Base-by-base conservation (phyloP, 495 filamentous ascomycete genomes). In the Talaromyces ruber region DNA sequence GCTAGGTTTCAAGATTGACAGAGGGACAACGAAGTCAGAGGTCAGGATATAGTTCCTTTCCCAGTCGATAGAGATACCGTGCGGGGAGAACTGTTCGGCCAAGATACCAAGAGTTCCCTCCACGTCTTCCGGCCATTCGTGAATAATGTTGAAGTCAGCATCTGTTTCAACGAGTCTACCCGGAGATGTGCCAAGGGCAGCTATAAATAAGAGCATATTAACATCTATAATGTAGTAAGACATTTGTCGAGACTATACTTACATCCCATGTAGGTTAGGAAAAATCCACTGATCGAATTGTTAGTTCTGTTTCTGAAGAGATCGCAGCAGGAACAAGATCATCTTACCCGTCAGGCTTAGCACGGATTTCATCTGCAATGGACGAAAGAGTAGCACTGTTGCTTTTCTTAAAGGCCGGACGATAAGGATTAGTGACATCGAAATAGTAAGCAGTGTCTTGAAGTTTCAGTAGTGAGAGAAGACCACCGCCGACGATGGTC, bases 381-480 rank as follows among this genome's bases (percentile, higher is more conserved):
- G 84, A 85, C 7, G 76, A 72, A 9, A 85, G 75, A 28, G 84
- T 61, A 22, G 70, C 83, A 26, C 82, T 77, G 70, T 87, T 84
- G 68, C 79, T 82, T 70, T 84, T 83, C 65, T 75, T 70, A 72
- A 84, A 87, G 60, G 71, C 77, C 21, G 84, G 83, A 5, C 76
- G 75, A 62, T 86, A 87, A 0, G 82, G 82, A 68, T 85, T 73
- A 45, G 76, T 73, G 56, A 76, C 76, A 63, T 87, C 83, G 57
- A 86, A 87, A 74, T 85, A 87, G 70, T 82, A 87, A 0, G 79
- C 84, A 14, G 84, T 87, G 66, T 87, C 82, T 75, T 84, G 81
- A 14, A 79, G 80, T 69, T 87, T 87, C 57, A 87, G 69, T 4
- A 87, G 69, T 9, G 83, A 86, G n/a, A 87, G 71, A 4, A 87